These are phyloP conservation scores for Cinchona pubescens DNA, from an alignment of 257 asterid genomes.

Conservation along the genomic window DNA sequence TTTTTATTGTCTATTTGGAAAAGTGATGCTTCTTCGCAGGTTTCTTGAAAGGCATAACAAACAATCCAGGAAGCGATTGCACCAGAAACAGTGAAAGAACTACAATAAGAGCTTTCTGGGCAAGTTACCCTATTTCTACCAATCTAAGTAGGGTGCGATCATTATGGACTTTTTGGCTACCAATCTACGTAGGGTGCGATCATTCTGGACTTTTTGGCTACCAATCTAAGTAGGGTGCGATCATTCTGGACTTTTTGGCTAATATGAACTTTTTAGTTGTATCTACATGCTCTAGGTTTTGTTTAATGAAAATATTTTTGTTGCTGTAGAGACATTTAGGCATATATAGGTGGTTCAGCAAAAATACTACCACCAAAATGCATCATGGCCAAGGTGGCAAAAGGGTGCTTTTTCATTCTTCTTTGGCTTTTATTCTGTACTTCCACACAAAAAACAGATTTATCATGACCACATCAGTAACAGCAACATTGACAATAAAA, in stretches of 20 bases:
- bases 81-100: background rate
- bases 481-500: slow-evolving; percentile 1
- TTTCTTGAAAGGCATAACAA: too few relatives aligned
- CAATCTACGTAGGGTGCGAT: too few relatives aligned
- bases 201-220: too few relatives aligned
- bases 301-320: background rate
- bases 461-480: background rate
- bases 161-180: too few relatives aligned
- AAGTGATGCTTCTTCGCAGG: too few relatives aligned
- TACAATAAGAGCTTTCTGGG: background rate
- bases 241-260: too few relatives aligned
- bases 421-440: slow-evolving; percentile 16
- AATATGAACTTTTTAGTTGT: too few relatives aligned
- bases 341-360: background rate
- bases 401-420: slow-evolving; percentile 8
- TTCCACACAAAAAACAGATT: slow-evolving; percentile 18
- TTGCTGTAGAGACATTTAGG: background rate
- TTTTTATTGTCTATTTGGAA: background rate
- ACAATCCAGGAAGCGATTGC: background rate
- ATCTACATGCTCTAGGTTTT: background rate
- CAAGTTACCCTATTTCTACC: too few relatives aligned
- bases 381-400: slow-evolving; percentile 3
- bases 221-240: too few relatives aligned
- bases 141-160: too few relatives aligned
- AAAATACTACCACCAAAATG: background rate